Evolutionary conservation across 2,329 filamentous ascomycete genomes (phyloP), one percentile per base, ranked within the genome.

Genomic region (Zalaria obscura): DNA sequence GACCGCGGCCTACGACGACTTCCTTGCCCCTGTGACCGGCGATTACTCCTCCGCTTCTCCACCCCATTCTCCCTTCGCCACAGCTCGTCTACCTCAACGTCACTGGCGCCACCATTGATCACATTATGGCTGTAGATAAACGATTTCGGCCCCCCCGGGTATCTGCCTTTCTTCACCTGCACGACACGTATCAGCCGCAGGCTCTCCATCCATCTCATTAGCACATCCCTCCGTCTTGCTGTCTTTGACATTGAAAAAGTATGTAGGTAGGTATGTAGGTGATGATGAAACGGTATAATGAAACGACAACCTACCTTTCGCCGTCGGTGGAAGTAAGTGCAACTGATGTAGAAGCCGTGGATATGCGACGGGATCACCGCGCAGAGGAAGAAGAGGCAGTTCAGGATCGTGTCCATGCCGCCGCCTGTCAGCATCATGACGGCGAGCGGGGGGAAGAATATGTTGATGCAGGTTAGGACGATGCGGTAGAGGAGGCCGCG

Each of bases 301-400:
- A 31, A 26, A 38, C 27, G 27, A 2, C 2, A 18, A 27, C 38
- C 26, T 43, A 58, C 56, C 48, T 59, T 61, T 3, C 51, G 50
- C 36, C 57, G 52, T 28, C 62, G 52, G 35, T 57, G 55, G 47
- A 63, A 65, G 45, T 63, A 66, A 0, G 55, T 57, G 43, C 56
- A 56, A 27, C 51, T 56, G 39, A 65, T 55, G 47, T 64, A 65
- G 48, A 65, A 64, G 34, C 58, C 61, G 44, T 66, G 62, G 4
- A 64, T 48, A 42, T 65, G 60, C 3, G 52, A 55, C 2, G 61
- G 63, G 5, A 65, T 55, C 25, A 65, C 54, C 5, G 59, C 62
- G n/a, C 59, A 54, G 29, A 64, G 39, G 48, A 64, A 64, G 31
- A 65, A 52, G 32, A 56, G 36, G 51, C 59, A 58, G 45, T 64